Percentiles rank a stretch among this genome's conserved stretches.
phyloP scores from a whole-genome alignment of 768 basidiomycete genomes.

The Psilocybe cubensis region DNA sequence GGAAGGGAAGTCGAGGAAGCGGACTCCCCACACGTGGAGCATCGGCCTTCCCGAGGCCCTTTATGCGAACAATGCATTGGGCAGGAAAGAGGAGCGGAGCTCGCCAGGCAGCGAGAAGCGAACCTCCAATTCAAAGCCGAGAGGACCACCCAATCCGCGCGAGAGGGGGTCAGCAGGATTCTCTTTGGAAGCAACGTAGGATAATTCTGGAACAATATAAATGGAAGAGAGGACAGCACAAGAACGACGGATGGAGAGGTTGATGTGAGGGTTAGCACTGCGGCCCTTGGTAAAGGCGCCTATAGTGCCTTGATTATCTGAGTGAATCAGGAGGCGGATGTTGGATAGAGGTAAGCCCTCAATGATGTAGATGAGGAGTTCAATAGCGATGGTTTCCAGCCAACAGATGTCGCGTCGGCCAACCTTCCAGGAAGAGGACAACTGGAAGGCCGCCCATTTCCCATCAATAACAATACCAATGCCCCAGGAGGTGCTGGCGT shows the following conservation, averaged over 20 bases:
- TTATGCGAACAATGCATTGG: too few species aligned
- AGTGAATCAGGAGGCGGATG: constrained; percentile 24
- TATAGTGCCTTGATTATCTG: constrained; percentile 39
- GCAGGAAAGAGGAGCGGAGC: too few species aligned
- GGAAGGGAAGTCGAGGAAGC: too few species aligned
- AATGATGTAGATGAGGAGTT: constrained; percentile 23
- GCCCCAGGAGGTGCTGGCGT: constrained; percentile 14
- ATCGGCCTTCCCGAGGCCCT: too few species aligned
- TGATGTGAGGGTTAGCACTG: constrained; percentile 30
- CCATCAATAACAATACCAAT: constrained; percentile 8
- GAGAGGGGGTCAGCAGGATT: constrained; percentile 33
- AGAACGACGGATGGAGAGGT: constrained; percentile 25
- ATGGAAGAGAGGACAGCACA: constrained; percentile 2
- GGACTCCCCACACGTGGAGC: too few species aligned
- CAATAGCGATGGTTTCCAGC: constrained; percentile 26
- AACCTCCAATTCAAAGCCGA: not conserved
- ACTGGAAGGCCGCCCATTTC: constrained; percentile 7
- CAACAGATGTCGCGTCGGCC: constrained; percentile 25
- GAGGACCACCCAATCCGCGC: constrained; percentile 13
- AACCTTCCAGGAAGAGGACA: constrained; percentile 13
- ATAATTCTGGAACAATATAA: constrained; percentile 10
- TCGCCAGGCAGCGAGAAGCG: too few species aligned
- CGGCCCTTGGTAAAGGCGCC: constrained; percentile 32
- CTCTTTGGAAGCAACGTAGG: constrained; percentile 25
- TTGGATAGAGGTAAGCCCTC: constrained; percentile 13